Evolutionary conservation across 768 basidiomycete species (phyloP).

Genomic region (Lentinula guzmanii): DNA sequence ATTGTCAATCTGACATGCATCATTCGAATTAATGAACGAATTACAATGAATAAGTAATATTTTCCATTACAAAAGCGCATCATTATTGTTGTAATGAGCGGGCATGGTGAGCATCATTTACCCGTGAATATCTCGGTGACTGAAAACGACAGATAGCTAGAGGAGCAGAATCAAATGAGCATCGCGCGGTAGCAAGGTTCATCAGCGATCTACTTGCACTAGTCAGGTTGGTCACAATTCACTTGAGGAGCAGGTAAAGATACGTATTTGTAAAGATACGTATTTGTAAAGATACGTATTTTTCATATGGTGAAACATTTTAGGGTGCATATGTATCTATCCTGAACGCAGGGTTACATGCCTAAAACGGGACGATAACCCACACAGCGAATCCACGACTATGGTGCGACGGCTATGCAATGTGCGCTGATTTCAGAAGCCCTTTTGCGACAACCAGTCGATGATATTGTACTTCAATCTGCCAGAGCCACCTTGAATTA

Average conservation of each 20-base stretch:
- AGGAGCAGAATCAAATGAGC: not conserved
- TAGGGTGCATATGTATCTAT: not conserved
- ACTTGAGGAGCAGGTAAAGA: not conserved
- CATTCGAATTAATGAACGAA: not conserved
- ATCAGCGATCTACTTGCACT: not conserved
- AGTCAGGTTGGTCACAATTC: not conserved
- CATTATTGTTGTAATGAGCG: not conserved
- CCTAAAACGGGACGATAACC: not conserved
- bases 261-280: too few relatives aligned
- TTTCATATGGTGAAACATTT: not conserved
- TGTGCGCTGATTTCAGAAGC: slow-evolving; percentile 40
- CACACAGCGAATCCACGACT: not conserved
- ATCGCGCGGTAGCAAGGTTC: slow-evolving; percentile 1
- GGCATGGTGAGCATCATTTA: not conserved
- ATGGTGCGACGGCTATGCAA: not conserved
- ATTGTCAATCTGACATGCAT: not conserved
- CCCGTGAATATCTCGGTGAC: not conserved
- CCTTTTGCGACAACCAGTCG: slow-evolving; percentile 57
- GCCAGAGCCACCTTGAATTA: slow-evolving; percentile 48
- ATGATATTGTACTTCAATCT: slow-evolving; percentile 56
- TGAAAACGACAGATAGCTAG: not conserved
- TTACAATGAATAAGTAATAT: not conserved
- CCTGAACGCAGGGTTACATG: not conserved
- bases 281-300: not conserved
- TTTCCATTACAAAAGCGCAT: not conserved